A percentile compares a stretch with the other conserved stretches of the same genome.
Evolutionary conservation across 768 basidiomycete genomes (phyloP).

Genomic region (Suillus cothurnatus): DNA sequence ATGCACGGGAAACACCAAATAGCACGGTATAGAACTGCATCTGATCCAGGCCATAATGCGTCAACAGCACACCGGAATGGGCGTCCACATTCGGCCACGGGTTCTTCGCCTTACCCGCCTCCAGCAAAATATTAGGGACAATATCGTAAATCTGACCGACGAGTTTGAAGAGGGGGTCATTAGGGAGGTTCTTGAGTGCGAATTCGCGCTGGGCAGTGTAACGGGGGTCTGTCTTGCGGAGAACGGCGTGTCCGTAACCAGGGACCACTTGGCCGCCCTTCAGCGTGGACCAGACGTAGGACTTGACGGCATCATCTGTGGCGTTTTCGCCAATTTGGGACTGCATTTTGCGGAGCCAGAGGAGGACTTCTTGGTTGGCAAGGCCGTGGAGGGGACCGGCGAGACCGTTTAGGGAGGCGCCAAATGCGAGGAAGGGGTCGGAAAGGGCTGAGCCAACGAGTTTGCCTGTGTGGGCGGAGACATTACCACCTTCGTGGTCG

Average conservation of each 20-base stretch:
- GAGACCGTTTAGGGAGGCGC: slow-evolving; percentile 91
- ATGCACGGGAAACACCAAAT: slow-evolving; percentile 95
- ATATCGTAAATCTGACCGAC: slow-evolving; percentile 87
- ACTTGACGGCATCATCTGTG: slow-evolving; percentile 83
- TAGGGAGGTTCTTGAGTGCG: slow-evolving; percentile 79
- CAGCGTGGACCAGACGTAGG: slow-evolving; percentile 94
- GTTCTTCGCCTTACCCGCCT: slow-evolving; percentile 93
- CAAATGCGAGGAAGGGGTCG: slow-evolving; percentile 95
- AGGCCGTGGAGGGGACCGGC: slow-evolving; percentile 97
- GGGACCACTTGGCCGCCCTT: slow-evolving; percentile 94
- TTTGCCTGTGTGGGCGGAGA: slow-evolving; percentile 94
- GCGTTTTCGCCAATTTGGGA: slow-evolving; percentile 82
- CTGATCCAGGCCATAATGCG: slow-evolving; percentile 83
- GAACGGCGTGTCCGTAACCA: slow-evolving; percentile 86
- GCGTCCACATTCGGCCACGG: slow-evolving; percentile 98
- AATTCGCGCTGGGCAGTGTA: slow-evolving; percentile 92
- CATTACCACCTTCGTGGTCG: slow-evolving; percentile 98
- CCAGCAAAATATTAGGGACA: slow-evolving; percentile 88
- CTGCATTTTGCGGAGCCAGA: slow-evolving; percentile 96
- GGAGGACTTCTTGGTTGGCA: slow-evolving; percentile 95
- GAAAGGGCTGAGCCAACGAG: slow-evolving; percentile 94
- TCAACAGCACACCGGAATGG: slow-evolving; percentile 89
- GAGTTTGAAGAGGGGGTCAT: slow-evolving; percentile 92
- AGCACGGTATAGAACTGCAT: slow-evolving; percentile 98
- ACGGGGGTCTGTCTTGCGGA: slow-evolving; percentile 90